These are phyloP conservation scores for Nicotiana paniculata DNA, from an alignment of 257 asterid species.

Conservation along the genomic window DNA sequence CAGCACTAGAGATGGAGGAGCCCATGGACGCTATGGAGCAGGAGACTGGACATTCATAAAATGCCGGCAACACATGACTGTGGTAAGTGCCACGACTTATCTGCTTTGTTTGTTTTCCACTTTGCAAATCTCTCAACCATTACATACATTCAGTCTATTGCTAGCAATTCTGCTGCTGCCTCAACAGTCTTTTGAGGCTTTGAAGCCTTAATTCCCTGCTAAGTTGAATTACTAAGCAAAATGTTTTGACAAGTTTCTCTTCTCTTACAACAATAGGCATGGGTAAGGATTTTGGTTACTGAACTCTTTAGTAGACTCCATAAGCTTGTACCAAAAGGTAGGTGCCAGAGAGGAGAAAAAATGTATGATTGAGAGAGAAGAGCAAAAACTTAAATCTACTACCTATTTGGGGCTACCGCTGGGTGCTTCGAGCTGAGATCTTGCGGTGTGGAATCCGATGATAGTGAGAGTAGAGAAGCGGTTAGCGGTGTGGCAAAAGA, in stretches of 20 bases:
- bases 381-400: neutral
- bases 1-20: conserved; percentile 94
- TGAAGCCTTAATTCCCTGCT: neutral
- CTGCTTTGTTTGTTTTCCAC: conserved; percentile 17
- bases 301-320: neutral
- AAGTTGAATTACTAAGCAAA: neutral
- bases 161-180: neutral
- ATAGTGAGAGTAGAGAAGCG: too few species aligned
- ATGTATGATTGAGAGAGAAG: neutral
- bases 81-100: conserved; percentile 41
- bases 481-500: too few species aligned
- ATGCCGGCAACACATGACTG: conserved; percentile 83
- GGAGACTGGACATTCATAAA: conserved; percentile 87
- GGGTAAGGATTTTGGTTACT: neutral
- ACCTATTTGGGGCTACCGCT: too few species aligned
- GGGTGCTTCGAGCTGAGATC: too few species aligned
- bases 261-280: neutral
- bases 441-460: too few species aligned
- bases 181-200: neutral
- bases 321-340: neutral
- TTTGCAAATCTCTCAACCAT: neutral
- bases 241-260: neutral
- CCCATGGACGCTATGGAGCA: conserved; percentile 89
- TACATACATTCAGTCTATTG: neutral
- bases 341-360: neutral